Percentiles rank a stretch among this genome's conserved stretches.
phyloP scores from a whole-genome alignment of 2,329 filamentous ascomycete species.

The Aquanectria penicillioides region DNA sequence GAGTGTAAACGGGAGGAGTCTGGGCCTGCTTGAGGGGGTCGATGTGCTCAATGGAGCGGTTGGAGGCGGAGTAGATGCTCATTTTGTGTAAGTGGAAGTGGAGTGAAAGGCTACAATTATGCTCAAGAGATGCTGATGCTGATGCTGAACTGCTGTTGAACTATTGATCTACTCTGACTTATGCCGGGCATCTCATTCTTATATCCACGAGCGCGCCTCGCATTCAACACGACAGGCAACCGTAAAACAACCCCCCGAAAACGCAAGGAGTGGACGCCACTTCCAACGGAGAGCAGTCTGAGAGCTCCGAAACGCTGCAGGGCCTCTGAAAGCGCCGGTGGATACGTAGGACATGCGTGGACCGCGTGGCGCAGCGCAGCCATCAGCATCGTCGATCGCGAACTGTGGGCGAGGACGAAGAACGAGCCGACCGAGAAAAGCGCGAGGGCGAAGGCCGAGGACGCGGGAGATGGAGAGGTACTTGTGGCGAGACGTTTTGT shows the following conservation, averaged over 20 bases:
- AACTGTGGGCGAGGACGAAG: background rate
- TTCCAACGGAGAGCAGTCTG: constrained; percentile 11
- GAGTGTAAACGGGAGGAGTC: constrained; percentile 32
- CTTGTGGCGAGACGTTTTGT: background rate
- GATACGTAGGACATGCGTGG: constrained; percentile 23
- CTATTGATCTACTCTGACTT: background rate
- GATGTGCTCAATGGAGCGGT: constrained; percentile 27
- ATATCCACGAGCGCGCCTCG: constrained; percentile 19
- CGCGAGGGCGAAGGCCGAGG: constrained; percentile 19
- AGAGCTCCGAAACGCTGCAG: background rate
- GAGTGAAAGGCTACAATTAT: constrained; percentile 1
- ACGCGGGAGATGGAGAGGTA: constrained; percentile 15
- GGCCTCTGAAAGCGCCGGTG: background rate
- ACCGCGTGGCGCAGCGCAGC: constrained; percentile 28
- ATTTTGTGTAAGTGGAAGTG: constrained; percentile 21
- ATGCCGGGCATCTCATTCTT: constrained; percentile 18
- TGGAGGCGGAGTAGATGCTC: constrained; percentile 30
- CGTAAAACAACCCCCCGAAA: constrained; percentile 4
- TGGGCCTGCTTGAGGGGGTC: constrained; percentile 39
- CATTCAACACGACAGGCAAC: background rate
- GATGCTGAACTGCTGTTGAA: constrained; percentile 4
- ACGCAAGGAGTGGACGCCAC: constrained; percentile 11
- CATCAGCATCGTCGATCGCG: background rate
- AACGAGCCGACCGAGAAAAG: background rate
- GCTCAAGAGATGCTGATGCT: constrained; percentile 14